Base-by-base conservation (phyloP, 2,329 filamentous ascomycete species). In the Juglanconis oblonga region DNA sequence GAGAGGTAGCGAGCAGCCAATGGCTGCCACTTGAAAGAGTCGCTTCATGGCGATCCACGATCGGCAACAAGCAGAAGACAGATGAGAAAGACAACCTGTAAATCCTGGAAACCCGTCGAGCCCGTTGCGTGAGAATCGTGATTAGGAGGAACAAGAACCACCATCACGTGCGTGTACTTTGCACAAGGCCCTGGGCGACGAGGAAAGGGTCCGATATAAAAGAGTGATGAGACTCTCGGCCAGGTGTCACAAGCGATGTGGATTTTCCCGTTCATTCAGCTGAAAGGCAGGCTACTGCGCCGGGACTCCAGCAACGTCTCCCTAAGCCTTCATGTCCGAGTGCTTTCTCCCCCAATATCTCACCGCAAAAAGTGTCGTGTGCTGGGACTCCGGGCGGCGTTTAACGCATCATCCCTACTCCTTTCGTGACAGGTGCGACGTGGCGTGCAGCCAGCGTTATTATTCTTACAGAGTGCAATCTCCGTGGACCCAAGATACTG, bases 11-110 rank as follows among this genome's bases (percentile, higher is more conserved):
- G 32, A 33, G 55, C 55, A 59, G 55, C 55, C 50, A 50, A 62
- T 14, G 33, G 29, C 55, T 54, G 55, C 55, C 9, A 62, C 35
- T 14, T 53, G 33, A 6, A 62, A 33, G 45, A 44, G 3, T 14
- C 5, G 36, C 49, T 29, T 48, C 62, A 63, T 63, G n/a, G 11
- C 47, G 24, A 24, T 2, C 24, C 24, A 24, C 24, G 24, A 24
- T 6, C n/a, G 6, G 32, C 31, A 44, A 9, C 11, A 24, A 9
- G 10, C 5, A 7, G 8, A 10, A 35, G 36, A 36, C 14, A 32
- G 17, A 6, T 38, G 4, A 47, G 32, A 14, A 5, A 31, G 33
- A 4, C n/a, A 36, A 7, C 11, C 32, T n/a, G 14, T 40, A 31
- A 9, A 54, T 17, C 9, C n/a, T 24, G 11, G 32, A 14, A 13